Evolutionary conservation across 345 rosid species (phyloP), one percentile per base, ranked within the genome.

Genomic region (Boechera divaricarpa): DNA sequence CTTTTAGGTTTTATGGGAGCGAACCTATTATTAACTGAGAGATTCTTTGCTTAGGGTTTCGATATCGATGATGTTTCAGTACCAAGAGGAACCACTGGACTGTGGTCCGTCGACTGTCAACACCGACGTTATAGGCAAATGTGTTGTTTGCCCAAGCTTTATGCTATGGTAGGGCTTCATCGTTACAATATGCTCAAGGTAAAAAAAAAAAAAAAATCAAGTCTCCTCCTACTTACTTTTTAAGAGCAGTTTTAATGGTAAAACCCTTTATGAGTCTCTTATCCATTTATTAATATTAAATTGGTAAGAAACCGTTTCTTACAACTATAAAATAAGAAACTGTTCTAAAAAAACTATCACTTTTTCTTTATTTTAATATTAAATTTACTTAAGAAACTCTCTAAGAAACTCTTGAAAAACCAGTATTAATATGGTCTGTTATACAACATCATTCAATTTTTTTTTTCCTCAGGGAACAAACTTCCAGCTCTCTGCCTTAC

Each of bases 111-210:
- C 13, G 1, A 52, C 56, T 52, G 56, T 52, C 2, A 21, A 52
- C 29, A 52, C 56, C 31, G 13, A 52, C 56, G 13, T 21, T 52
- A 8, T 52, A 52, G 13, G 31, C 56, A 3, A 8, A 1, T 6
- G 6, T 1, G 12, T 21, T 9, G 56, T 9, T 21, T 21, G 24
- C 56, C 56, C 31, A 52, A 52, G 56, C 8, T 10, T 16, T 60
- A 60, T 38, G 47, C n/a, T 38, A 33, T 7, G 12, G 3, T 16
- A 0, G 44, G 63, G 26, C 63, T 58, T 58, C 63, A 58, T 35
- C 63, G 45, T 36, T 60, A 60, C 47, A 60, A 60, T 60, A 9
- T 60, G 15, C 15, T 38, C 29, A 10, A 36, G 47, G 64, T 60
- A 58, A 6, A 49, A 7, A 58, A 7, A 48, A 2, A 21, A 21